Evolutionary conservation across 345 rosid genomes (phyloP), one percentile per base, ranked within the genome.

Genomic region (Sapria himalayana): DNA sequence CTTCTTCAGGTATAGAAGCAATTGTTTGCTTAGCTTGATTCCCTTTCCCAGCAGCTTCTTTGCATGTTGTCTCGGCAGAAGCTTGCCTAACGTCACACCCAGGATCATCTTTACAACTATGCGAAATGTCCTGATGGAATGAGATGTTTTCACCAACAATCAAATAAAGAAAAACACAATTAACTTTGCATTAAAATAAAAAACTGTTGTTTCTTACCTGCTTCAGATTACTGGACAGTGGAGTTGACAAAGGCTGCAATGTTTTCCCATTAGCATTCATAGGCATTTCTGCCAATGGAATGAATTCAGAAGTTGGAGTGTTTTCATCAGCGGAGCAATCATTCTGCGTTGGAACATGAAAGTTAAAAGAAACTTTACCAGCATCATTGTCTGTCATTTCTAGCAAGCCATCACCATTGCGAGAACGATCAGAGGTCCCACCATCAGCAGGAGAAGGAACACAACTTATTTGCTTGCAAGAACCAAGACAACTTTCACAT

Each of bases 81-180:
- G 76, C 22, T 58, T 85, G 73, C 48, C 85, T 73, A 49, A 74
- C 33, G 63, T 80, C 80, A 45, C 75, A 81, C 53, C 70, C 96
- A 41, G 84, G 25, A 56, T 66, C 54, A 53, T 61, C 59, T 75
- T 70, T 84, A 22, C 52, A 39, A 31, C 59, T 55, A n/a, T n/a
- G n/a, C n/a, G n/a, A n/a, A n/a, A n/a, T n/a, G n/a, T n/a, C n/a
- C n/a, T n/a, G n/a, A n/a, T n/a, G n/a, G n/a, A n/a, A n/a, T n/a
- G n/a, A n/a, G n/a, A n/a, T n/a, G n/a, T n/a, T n/a, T n/a, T n/a
- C n/a, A n/a, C n/a, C n/a, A n/a, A n/a, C n/a, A n/a, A n/a, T n/a
- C n/a, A n/a, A n/a, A n/a, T n/a, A n/a, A n/a, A n/a, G n/a, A n/a
- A n/a, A n/a, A n/a, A n/a, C n/a, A n/a, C n/a, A n/a, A n/a, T n/a